Percentiles rank a stretch among this genome's conserved stretches.
Evolutionary conservation across 306 rosid genomes (phyloP).

Genomic region (Adenanthera pavonina): DNA sequence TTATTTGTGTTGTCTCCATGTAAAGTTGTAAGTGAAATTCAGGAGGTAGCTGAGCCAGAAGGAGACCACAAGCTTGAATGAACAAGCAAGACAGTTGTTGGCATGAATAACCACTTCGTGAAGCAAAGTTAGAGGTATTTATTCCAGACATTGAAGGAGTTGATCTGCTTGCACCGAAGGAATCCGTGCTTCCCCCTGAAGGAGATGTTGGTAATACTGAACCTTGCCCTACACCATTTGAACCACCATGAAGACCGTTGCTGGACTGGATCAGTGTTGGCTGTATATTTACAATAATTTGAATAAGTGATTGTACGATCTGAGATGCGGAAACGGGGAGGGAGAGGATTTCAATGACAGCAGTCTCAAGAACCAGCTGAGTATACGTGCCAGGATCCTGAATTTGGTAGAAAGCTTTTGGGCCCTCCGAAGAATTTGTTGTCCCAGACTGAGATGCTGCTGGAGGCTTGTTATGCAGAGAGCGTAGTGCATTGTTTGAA

Average conservation of each 20-base stretch:
- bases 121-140: conserved; percentile 86
- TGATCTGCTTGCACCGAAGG: conserved; percentile 88
- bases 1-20: conserved; percentile 84
- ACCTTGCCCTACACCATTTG: conserved; percentile 81
- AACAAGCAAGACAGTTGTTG: conserved; percentile 93
- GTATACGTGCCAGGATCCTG: conserved; percentile 99
- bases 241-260: conserved; percentile 77
- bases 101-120: conserved; percentile 93
- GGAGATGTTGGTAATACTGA: conserved; percentile 94
- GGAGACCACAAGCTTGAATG: conserved; percentile 98
- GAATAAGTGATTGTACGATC: conserved; percentile 90
- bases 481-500: conserved; percentile 59
- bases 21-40: conserved; percentile 91
- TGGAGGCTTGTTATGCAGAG: conserved; percentile 73
- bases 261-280: conserved; percentile 89
- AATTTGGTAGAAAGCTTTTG: conserved; percentile 90
- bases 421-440: conserved; percentile 75
- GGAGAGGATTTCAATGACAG: conserved; percentile 91
- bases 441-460: conserved; percentile 73
- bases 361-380: conserved; percentile 94
- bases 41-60: conserved; percentile 93
- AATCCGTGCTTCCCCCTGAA: conserved; percentile 98
- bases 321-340: conserved; percentile 89
- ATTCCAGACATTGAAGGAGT: conserved; percentile 82
- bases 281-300: conserved; percentile 89